These are phyloP conservation scores for Claviceps sp. DNA, from an alignment of 2,329 filamentous ascomycete species.

Conservation along the genomic window DNA sequence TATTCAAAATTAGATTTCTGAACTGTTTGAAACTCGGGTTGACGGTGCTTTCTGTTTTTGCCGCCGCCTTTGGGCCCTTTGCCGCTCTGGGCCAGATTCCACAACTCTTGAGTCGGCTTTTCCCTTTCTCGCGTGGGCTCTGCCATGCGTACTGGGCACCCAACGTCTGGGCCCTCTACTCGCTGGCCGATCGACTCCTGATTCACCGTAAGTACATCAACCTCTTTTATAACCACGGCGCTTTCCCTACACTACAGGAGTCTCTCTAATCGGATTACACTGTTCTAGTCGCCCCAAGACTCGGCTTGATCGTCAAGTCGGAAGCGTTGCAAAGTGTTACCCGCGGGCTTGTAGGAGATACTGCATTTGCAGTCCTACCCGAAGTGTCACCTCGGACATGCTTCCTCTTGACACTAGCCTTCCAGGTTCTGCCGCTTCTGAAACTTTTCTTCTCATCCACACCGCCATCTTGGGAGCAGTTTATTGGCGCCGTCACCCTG, in stretches of 20 bases:
- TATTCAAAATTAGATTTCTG: constrained; percentile 60
- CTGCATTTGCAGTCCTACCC: constrained; percentile 83
- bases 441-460: constrained; percentile 54
- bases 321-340: constrained; percentile 81
- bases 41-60: constrained; percentile 59
- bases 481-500: constrained; percentile 78
- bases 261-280: not conserved
- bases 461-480: constrained; percentile 72
- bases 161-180: constrained; percentile 95
- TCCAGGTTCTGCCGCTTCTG: constrained; percentile 65
- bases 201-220: constrained; percentile 54
- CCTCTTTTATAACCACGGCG: not conserved
- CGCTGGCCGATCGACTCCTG: constrained; percentile 70
- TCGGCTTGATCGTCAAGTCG: constrained; percentile 60
- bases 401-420: constrained; percentile 69
- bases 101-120: constrained; percentile 72
- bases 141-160: constrained; percentile 99
- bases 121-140: constrained; percentile 84
- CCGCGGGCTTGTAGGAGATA: constrained; percentile 83
- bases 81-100: constrained; percentile 66
- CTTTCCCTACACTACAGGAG: not conserved
- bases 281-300: constrained; percentile 58
- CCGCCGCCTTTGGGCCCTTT: constrained; percentile 81
- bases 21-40: constrained; percentile 76
- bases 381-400: constrained; percentile 70